These are phyloP conservation scores for Mycena vulgaris DNA, from an alignment of 768 basidiomycete genomes.

Conservation along the genomic window DNA sequence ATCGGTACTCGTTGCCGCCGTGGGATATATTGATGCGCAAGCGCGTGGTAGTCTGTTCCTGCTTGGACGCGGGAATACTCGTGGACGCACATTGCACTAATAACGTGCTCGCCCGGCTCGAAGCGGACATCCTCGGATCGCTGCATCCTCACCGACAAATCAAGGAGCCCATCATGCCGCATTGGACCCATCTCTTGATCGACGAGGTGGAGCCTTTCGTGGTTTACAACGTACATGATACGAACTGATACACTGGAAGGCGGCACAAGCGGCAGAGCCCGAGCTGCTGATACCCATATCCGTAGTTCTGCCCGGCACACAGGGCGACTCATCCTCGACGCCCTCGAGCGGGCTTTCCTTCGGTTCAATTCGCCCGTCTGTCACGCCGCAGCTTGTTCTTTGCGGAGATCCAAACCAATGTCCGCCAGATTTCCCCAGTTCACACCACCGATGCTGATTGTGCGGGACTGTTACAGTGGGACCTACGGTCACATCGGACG, in stretches of 20 bases:
- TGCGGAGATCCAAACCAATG: conserved; percentile 68
- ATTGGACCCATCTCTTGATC: conserved; percentile 69
- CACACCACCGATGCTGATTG: conserved; percentile 7
- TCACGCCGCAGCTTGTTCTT: conserved; percentile 63
- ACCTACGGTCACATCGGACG: conserved; percentile 62
- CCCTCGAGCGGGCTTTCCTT: conserved; percentile 27
- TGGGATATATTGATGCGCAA: conserved; percentile 64
- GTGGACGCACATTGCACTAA: conserved; percentile 64
- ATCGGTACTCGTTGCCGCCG: conserved; percentile 61
- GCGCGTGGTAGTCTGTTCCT: conserved; percentile 63
- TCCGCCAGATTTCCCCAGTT: conserved; percentile 41
- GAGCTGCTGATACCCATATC: conserved; percentile 67
- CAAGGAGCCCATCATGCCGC: conserved; percentile 54
- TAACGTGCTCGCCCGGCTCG: conserved; percentile 54
- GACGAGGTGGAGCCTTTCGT: conserved; percentile 56
- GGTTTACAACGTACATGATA: background rate
- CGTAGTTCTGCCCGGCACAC: conserved; percentile 54
- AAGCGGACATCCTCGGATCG: conserved; percentile 53
- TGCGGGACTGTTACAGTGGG: conserved; percentile 54
- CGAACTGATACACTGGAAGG: conserved; percentile 47
- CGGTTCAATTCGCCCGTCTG: conserved; percentile 34
- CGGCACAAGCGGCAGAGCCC: conserved; percentile 69
- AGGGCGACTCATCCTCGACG: conserved; percentile 32
- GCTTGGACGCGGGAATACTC: conserved; percentile 62
- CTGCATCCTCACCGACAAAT: conserved; percentile 56